phyloP scores from a whole-genome alignment of 257 asterid species.

The Pogostemon cablin region DNA sequence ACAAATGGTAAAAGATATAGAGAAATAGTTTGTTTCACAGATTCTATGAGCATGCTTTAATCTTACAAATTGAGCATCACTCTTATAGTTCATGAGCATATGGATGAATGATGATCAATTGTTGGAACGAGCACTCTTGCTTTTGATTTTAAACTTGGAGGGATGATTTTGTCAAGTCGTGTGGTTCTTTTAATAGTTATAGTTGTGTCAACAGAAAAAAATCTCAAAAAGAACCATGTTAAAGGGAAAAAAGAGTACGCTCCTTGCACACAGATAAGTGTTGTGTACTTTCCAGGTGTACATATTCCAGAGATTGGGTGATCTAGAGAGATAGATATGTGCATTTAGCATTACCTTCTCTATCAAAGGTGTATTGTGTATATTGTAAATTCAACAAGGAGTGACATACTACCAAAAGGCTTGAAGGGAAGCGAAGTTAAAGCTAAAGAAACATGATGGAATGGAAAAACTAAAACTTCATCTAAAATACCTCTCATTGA shows the following conservation, averaged over 20 bases:
- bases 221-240: neutral
- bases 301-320: neutral
- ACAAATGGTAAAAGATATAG: neutral
- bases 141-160: too few species aligned
- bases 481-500: constrained; percentile 55
- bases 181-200: too few species aligned
- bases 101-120: too few species aligned
- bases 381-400: constrained; percentile 23
- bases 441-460: constrained; percentile 9
- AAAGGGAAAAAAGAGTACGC: neutral
- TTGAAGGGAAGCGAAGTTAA: constrained; percentile 19
- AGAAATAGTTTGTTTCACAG: neutral
- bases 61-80: neutral
- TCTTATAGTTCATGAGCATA: too few species aligned
- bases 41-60: constrained; percentile 1
- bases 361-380: neutral
- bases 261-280: neutral
- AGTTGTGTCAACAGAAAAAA: too few species aligned
- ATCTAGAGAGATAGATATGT: neutral
- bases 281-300: neutral
- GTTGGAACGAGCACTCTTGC: too few species aligned
- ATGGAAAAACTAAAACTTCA: constrained; percentile 25
- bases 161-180: too few species aligned
- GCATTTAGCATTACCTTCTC: neutral
- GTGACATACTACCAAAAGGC: constrained; percentile 12